phyloP scores from a whole-genome alignment of 2,329 filamentous ascomycete genomes.

The Penicillium sp. region DNA sequence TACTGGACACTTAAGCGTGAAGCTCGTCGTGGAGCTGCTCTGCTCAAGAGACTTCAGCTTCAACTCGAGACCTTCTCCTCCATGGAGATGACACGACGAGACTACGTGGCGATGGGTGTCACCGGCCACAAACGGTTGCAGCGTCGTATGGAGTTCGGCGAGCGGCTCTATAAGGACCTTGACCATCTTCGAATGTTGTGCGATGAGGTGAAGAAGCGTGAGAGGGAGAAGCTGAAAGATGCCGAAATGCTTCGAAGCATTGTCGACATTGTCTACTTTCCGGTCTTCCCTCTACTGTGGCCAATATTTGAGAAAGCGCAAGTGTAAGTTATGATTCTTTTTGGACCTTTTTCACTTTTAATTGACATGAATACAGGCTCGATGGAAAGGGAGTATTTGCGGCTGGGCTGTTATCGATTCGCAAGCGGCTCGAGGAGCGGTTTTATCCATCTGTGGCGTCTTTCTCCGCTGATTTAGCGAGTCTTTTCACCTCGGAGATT shows the following conservation, averaged over 20 bases:
- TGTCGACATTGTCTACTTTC: slow-evolving; percentile 89
- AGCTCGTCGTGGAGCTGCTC: slow-evolving; percentile 81
- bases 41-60: slow-evolving; percentile 88
- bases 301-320: slow-evolving; percentile 79
- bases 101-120: slow-evolving; percentile 93
- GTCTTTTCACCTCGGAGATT: slow-evolving; percentile 56
- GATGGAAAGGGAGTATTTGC: slow-evolving; percentile 56
- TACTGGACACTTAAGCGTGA: slow-evolving; percentile 99
- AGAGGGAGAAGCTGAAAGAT: slow-evolving; percentile 73
- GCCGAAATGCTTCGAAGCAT: slow-evolving; percentile 74
- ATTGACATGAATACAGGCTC: slow-evolving; percentile 38
- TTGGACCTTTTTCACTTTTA: background rate
- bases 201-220: slow-evolving; percentile 70
- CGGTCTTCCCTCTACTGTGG: slow-evolving; percentile 71
- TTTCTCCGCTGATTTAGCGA: slow-evolving; percentile 60
- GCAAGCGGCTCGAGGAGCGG: slow-evolving; percentile 55
- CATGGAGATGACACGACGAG: slow-evolving; percentile 92
- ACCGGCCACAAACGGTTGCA: slow-evolving; percentile 74
- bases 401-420: slow-evolving; percentile 54
- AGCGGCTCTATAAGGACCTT: slow-evolving; percentile 64
- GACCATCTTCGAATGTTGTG: slow-evolving; percentile 71
- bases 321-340: slow-evolving; percentile 59
- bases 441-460: slow-evolving; percentile 60
- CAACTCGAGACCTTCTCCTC: slow-evolving; percentile 96
- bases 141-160: slow-evolving; percentile 84